phyloP scores from a whole-genome alignment of 257 asterid genomes.

The Petrea volubilis region DNA sequence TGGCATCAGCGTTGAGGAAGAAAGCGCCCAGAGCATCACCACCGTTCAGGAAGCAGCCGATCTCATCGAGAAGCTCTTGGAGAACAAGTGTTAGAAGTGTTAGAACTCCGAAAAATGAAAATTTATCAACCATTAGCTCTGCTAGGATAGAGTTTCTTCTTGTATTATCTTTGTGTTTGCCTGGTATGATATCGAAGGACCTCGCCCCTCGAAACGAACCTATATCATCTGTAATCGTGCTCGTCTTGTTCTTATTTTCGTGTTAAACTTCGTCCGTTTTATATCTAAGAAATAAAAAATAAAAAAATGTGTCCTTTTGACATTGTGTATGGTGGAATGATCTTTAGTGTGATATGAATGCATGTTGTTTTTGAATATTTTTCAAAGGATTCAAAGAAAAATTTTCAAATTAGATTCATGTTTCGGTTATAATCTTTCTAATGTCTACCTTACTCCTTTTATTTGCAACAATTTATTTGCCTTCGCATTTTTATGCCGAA shows the following conservation, averaged over 20 bases:
- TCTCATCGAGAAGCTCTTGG: constrained; percentile 70
- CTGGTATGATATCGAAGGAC: not conserved
- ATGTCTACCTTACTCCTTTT: too few species aligned
- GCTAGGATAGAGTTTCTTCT: constrained; percentile 20
- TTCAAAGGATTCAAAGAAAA: too few species aligned
- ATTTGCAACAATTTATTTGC: too few species aligned
- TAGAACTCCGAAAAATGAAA: too few species aligned
- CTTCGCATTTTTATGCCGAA: too few species aligned
- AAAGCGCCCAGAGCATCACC: constrained; percentile 77
- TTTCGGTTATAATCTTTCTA: too few species aligned
- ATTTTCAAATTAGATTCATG: too few species aligned
- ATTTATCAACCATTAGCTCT: not conserved
- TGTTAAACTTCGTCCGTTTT: constrained; percentile 1
- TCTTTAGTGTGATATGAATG: constrained; percentile 15
- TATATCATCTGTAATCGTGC: not conserved
- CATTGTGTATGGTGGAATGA: constrained; percentile 10
- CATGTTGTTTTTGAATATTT: not conserved
- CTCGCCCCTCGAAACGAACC: constrained; percentile 9
- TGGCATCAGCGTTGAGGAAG: constrained; percentile 86
- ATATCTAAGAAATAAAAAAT: too few species aligned
- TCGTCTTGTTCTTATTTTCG: constrained; percentile 7
- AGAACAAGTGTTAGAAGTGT: constrained; percentile 37
- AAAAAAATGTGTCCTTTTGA: not conserved
- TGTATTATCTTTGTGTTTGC: constrained; percentile 7
- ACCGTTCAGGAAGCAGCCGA: constrained; percentile 95